Conservation (phyloP, 1,284 basidiomycete species). For the Rhodotorula sp. region DNA sequence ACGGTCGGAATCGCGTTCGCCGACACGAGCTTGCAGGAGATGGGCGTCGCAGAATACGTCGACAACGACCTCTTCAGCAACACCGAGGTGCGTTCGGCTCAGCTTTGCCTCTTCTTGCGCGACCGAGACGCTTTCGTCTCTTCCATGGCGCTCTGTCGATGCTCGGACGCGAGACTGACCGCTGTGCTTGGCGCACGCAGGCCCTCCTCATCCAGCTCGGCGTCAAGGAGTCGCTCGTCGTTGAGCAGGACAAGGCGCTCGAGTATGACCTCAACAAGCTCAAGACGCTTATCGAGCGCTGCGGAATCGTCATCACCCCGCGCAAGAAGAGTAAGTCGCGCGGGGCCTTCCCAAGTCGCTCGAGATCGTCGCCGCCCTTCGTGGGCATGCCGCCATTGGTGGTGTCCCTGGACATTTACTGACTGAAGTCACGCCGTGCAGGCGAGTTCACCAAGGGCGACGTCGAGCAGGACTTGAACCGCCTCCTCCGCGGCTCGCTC, state of each 20-base stretch:
- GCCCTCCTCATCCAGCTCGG: conserved; percentile 94
- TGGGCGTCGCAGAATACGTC: conserved; percentile 78
- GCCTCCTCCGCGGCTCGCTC: conserved; percentile 64
- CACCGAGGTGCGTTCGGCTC: conserved; percentile 66
- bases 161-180: not conserved
- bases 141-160: too few species aligned
- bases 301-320: conserved; percentile 86
- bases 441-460: conserved; percentile 82
- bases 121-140: too few species aligned
- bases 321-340: conserved; percentile 70
- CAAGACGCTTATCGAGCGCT: conserved; percentile 80
- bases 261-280: conserved; percentile 87
- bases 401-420: too few species aligned
- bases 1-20: conserved; percentile 60
- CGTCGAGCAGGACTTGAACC: conserved; percentile 79
- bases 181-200: conserved; percentile 55
- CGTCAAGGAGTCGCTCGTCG: conserved; percentile 81
- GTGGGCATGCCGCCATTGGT: too few species aligned
- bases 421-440: too few species aligned
- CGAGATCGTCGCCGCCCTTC: too few species aligned
- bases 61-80: conserved; percentile 97
- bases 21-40: conserved; percentile 58
- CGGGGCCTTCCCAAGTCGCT: not conserved
- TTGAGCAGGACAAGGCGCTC: conserved; percentile 57
- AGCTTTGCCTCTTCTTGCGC: too few species aligned